Evolutionary conservation across 345 rosid genomes (phyloP), one percentile per base, ranked within the genome.

Genomic region (Linum tenue): DNA sequence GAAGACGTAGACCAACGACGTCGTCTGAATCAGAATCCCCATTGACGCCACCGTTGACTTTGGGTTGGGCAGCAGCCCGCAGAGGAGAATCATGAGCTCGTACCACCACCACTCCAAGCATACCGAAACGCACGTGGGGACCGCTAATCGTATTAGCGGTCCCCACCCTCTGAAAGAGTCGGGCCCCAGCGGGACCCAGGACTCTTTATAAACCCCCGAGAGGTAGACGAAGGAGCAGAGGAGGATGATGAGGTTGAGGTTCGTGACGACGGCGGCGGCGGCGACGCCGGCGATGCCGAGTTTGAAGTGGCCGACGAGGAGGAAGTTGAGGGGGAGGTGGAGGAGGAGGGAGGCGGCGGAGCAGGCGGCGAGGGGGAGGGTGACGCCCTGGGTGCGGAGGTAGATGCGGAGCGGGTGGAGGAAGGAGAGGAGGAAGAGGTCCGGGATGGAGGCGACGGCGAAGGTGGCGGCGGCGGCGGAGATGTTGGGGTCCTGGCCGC

Each of bases 81-180:
- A 90, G 44, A 94, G 63, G 77, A 94, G 66, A 80, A 94, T 94
- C 97, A 90, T 94, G 68, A 94, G 76, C 73, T 94, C 99, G 31
- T 94, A 94, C 99, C 99, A 94, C 99, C 99, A 94, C 97, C 99
- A 94, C 64, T 94, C 99, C 36, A 94, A 86, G 70, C 99, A 94
- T 38, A 94, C 99, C 0, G 99, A 94, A 43, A 78, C 78, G 63
- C 99, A 94, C 57, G 86, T 94, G 5, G 99, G 99, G 57, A 94
- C 76, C 0, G 99, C 90, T 0, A 94, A 86, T 3, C 86, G 78
- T n/a, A 94, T 85, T 67, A 94, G 75, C 55, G 96, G 78, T 0
- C 95, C 86, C 99, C 99, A 94, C 36, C 95, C 97, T 65, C 74
- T 75, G 1, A 94, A 73, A 68, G 95, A 83, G 69, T 94, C 91